These are phyloP conservation scores for Mucor circinelloides DNA, from an alignment of 371 early-diverging fungal genomes.

Conservation along the genomic window DNA sequence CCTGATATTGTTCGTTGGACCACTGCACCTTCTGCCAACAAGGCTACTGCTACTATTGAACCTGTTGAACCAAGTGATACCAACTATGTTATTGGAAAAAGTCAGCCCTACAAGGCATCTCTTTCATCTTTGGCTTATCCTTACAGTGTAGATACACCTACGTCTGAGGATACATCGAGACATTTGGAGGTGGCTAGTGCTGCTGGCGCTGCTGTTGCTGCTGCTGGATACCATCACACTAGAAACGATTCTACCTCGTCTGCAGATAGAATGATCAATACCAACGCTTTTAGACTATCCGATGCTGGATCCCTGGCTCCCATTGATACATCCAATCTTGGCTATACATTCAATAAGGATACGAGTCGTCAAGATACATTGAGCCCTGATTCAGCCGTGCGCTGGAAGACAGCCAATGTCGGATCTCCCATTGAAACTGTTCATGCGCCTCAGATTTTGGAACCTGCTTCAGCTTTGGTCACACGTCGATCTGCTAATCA, in stretches of 20 bases:
- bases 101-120: conserved; percentile 11
- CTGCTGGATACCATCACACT: neutral
- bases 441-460: conserved; percentile 15
- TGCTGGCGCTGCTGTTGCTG: neutral
- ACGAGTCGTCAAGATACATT: neutral
- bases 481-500: conserved; percentile 10
- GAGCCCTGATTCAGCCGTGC: conserved; percentile 24
- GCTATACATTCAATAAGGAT: neutral
- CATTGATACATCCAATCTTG: conserved; percentile 9
- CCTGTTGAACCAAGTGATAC: neutral
- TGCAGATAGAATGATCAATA: conserved; percentile 8
- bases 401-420: conserved; percentile 35
- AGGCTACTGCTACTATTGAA: neutral
- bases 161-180: neutral
- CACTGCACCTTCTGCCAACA: conserved; percentile 17
- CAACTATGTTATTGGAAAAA: neutral
- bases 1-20: conserved; percentile 45
- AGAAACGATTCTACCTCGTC: neutral
- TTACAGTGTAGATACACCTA: neutral
- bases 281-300: conserved; percentile 16
- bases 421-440: conserved; percentile 38
- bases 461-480: conserved; percentile 27
- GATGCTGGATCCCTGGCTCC: conserved; percentile 14
- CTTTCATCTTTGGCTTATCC: conserved; percentile 6
- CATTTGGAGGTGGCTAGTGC: neutral